These are phyloP conservation scores for Fomitopsis serialis DNA, from an alignment of 768 basidiomycete species.

Conservation along the genomic window DNA sequence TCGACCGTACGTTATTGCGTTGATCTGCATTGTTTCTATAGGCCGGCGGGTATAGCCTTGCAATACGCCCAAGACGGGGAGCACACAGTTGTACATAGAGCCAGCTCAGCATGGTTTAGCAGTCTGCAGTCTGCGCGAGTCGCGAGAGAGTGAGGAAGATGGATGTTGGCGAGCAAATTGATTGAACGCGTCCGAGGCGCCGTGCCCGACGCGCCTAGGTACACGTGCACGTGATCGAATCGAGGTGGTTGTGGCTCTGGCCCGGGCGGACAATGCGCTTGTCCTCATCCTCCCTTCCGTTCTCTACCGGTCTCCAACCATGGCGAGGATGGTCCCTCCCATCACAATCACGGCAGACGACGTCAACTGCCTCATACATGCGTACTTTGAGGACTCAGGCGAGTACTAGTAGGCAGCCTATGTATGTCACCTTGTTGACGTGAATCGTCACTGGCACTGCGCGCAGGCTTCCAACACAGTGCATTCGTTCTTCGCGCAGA, in stretches of 20 bases:
- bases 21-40: too few relatives aligned
- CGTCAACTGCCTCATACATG: slow-evolving; percentile 79
- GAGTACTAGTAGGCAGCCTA: slow-evolving; percentile 1
- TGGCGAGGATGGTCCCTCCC: slow-evolving; percentile 25
- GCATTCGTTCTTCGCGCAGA: slow-evolving; percentile 80
- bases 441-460: slow-evolving; percentile 12
- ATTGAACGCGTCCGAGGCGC: too few relatives aligned
- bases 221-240: neutral
- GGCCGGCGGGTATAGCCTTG: too few relatives aligned
- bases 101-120: too few relatives aligned
- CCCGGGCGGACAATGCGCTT: neutral
- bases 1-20: too few relatives aligned
- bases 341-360: slow-evolving; percentile 75
- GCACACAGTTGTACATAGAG: too few relatives aligned
- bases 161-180: too few relatives aligned
- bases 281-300: neutral
- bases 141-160: too few relatives aligned
- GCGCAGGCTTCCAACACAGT: slow-evolving; percentile 70
- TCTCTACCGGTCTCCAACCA: neutral
- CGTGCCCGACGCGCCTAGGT: neutral
- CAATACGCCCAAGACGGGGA: too few relatives aligned
- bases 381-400: slow-evolving; percentile 85
- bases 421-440: neutral
- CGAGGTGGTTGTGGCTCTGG: neutral
- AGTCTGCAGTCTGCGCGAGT: too few relatives aligned